Base-by-base conservation (phyloP, 2,329 filamentous ascomycete species). In the Alternaria ethzedia region DNA sequence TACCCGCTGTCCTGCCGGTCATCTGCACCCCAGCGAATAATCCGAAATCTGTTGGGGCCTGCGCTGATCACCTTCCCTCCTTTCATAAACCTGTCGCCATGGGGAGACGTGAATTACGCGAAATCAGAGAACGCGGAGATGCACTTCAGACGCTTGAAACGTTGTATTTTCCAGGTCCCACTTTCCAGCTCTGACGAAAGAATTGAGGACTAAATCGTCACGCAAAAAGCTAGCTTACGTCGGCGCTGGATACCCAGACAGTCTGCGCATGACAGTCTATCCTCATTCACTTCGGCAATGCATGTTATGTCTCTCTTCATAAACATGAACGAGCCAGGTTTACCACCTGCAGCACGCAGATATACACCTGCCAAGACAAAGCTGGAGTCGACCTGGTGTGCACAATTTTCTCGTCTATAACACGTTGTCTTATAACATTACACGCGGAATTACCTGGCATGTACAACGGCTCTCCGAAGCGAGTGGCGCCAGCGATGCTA, bases 1-100 rank as follows among this genome's bases (percentile, higher is more conserved):
- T 67, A 67, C 59, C 70, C 74, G 70, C 72, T 69, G 70, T 67
- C 60, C 65, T 77, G 74, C 72, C 72, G 59, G 73, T 75, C 75
- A 76, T 77, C 70, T 66, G 60, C 64, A 74, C 70, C 73, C 70
- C 57, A 63, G 69, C 58, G 63, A 68, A 70, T 58, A 67, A 63
- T 65, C 67, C 67, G 65, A 65, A 68, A 59, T 70, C 66, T 64
- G 67, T 62, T 50, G 62, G 61, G 67, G 72, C 69, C 69, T 71
- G 69, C 64, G 69, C 64, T 70, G 72, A 76, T 75, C 68, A 67
- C 64, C 68, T 72, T 41, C 47, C 28, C 43, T 44, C 54, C 43
- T 46, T 44, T 71, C 69, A 36, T 21, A 61, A 46, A 41, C 20
- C 67, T 62, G 74, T 61, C 66, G 71, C 61, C 62, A 70, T 69